Base-by-base conservation (phyloP, 169 alveolate species). In the Plasmodium yoelii region DNA sequence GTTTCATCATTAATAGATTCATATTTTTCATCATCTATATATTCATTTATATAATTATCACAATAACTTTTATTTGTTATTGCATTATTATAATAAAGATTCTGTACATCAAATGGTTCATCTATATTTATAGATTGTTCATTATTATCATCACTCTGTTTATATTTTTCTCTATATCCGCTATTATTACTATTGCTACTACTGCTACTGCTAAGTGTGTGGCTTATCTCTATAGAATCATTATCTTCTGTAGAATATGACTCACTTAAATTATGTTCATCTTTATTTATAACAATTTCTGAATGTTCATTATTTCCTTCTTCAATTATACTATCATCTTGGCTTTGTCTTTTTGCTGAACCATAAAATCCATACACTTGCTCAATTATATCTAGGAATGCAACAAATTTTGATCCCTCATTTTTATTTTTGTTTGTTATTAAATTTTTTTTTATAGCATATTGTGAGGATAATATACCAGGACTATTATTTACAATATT, bases 361-460 rank as follows among this genome's bases (percentile, higher is more conserved):
- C 1, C 13, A 46, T 18, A 5, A 8, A 65, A 57, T 0, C 87
- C 15, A 44, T 86, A 86, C 15, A 86, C 34, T 22, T 44, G 57
- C 47, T 86, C 91, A 15, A 86, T 86, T 10, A 86, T 86, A 39
- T 86, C 91, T 0, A 86, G 70, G 15, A 86, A 86, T 3, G 90
- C 86, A 28, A 82, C 19, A 51, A 68, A 69, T 19, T 55, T 86
- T n/a, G 59, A 18, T 55, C 70, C 77, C 12, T 86, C 87, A 13
- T 10, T 2, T 70, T 47, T 86, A 7, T 26, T 57, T 19, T 64
- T 77, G 49, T 26, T 77, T 15, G n/a, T 49, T 9, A 77, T 18
- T 0, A 42, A 12, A 22, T 24, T 77, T 42, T 64, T 77, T 57
- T 34, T 77, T 12, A 63, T 26, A 4, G 19, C 34, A 12, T 77